These are phyloP conservation scores for Pyrenula massariospora DNA, from an alignment of 495 filamentous ascomycete genomes.

Conservation along the genomic window DNA sequence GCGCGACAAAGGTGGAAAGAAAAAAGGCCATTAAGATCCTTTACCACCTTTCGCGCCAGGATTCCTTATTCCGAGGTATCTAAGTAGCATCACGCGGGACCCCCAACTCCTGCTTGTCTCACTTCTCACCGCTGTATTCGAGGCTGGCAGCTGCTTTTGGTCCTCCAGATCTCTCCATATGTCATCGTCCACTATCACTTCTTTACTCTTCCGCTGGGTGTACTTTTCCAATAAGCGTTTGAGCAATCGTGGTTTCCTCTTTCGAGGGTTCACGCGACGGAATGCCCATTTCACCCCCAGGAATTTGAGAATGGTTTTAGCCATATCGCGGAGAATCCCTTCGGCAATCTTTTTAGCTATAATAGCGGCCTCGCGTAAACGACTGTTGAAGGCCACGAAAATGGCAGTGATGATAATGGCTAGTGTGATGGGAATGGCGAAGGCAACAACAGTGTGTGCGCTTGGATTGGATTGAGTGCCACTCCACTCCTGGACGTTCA, in stretches of 20 bases:
- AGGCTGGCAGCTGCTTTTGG: not conserved
- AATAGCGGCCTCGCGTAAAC: constrained; percentile 17
- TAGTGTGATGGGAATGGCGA: constrained; percentile 23
- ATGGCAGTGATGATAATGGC: constrained; percentile 31
- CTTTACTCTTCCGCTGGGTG: not conserved
- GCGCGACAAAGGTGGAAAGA: too few species aligned
- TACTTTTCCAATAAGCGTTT: not conserved
- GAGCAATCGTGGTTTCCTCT: not conserved
- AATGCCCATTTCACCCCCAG: not conserved
- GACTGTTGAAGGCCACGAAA: constrained; percentile 29
- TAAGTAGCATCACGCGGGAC: not conserved
- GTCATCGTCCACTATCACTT: not conserved
- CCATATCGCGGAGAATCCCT: constrained; percentile 6
- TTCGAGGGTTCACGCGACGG: not conserved
- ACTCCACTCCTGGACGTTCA: constrained; percentile 55
- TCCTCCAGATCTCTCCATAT: not conserved
- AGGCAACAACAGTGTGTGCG: constrained; percentile 20
- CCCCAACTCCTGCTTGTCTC: not conserved
- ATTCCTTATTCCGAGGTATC: not conserved
- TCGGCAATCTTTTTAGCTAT: constrained; percentile 15
- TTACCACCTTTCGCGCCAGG: not conserved
- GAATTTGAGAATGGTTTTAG: not conserved
- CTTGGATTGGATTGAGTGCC: constrained; percentile 21
- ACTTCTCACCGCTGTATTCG: not conserved
- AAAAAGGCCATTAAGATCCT: too few species aligned